Evolutionary conservation across 768 basidiomycete genomes (phyloP).

Genomic region (Mycena epipterygia): DNA sequence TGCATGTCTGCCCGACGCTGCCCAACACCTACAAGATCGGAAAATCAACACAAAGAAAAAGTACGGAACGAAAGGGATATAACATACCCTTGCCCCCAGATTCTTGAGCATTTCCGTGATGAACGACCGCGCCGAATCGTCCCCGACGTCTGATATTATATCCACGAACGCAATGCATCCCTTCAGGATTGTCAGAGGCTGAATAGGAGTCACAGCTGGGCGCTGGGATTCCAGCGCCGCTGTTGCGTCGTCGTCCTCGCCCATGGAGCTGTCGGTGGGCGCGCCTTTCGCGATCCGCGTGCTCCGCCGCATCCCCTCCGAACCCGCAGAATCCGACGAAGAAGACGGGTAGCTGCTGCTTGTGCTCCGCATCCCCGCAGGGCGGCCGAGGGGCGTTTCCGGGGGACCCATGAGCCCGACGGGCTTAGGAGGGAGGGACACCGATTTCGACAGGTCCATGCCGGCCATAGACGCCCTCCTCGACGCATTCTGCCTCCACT

Average conservation of each 20-base stretch:
- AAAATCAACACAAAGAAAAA: background rate
- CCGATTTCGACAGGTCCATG: constrained; percentile 73
- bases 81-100: constrained; percentile 83
- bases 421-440: constrained; percentile 56
- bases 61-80: background rate
- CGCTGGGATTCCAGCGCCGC: constrained; percentile 37
- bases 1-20: constrained; percentile 79
- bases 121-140: constrained; percentile 79
- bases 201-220: constrained; percentile 39
- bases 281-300: constrained; percentile 49
- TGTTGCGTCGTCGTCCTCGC: constrained; percentile 31
- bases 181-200: constrained; percentile 69
- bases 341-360: constrained; percentile 54
- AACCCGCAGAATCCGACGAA: constrained; percentile 32
- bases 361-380: constrained; percentile 54
- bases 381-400: constrained; percentile 55
- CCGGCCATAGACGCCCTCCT: constrained; percentile 71
- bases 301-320: constrained; percentile 44
- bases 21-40: constrained; percentile 62
- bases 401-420: constrained; percentile 62
- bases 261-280: constrained; percentile 36
- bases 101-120: constrained; percentile 88
- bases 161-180: constrained; percentile 89
- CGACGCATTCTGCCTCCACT: constrained; percentile 56
- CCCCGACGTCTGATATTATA: constrained; percentile 86